These are phyloP conservation scores for Aphanocladium album DNA, from an alignment of 2,329 filamentous ascomycete species.

Conservation along the genomic window DNA sequence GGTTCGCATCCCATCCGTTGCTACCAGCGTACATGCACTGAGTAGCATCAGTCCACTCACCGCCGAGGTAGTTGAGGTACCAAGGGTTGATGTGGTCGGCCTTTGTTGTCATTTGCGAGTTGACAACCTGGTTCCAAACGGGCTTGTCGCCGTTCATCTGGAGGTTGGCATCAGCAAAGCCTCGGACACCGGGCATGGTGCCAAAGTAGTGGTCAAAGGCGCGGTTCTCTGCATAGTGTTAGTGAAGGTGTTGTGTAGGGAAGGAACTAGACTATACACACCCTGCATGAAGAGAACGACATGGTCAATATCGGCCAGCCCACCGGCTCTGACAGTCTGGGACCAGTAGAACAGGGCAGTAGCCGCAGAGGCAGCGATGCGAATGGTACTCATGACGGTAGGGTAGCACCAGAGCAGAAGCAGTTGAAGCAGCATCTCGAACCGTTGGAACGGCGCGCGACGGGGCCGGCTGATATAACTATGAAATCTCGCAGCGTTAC, in stretches of 20 bases:
- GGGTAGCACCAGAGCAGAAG: not conserved
- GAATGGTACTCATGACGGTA: conserved; percentile 8
- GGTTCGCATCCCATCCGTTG: conserved; percentile 49
- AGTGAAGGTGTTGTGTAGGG: not conserved
- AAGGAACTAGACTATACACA: conserved; percentile 1
- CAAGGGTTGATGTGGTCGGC: conserved; percentile 44
- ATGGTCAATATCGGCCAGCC: conserved; percentile 45
- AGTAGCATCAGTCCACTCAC: conserved; percentile 44
- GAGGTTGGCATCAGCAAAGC: conserved; percentile 52
- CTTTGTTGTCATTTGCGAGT: conserved; percentile 31
- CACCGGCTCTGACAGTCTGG: not conserved
- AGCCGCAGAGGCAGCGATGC: conserved; percentile 1
- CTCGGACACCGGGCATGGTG: conserved; percentile 50
- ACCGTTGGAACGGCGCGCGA: too few species aligned
- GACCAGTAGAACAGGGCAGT: conserved; percentile 3
- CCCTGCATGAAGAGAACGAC: conserved; percentile 54
- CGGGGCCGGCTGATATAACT: conserved; percentile 4
- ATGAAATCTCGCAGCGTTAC: not conserved
- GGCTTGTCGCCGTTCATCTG: conserved; percentile 42
- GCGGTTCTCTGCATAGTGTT: conserved; percentile 23
- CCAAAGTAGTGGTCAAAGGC: conserved; percentile 48
- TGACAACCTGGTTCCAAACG: conserved; percentile 44
- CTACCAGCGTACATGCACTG: conserved; percentile 49
- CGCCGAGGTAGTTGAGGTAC: conserved; percentile 51
- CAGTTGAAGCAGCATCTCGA: conserved; percentile 1